Percentiles rank a stretch among this genome's conserved stretches.
Conservation (phyloP, 2,329 filamentous ascomycete genomes). For the Trichoderma brevicompactum region DNA sequence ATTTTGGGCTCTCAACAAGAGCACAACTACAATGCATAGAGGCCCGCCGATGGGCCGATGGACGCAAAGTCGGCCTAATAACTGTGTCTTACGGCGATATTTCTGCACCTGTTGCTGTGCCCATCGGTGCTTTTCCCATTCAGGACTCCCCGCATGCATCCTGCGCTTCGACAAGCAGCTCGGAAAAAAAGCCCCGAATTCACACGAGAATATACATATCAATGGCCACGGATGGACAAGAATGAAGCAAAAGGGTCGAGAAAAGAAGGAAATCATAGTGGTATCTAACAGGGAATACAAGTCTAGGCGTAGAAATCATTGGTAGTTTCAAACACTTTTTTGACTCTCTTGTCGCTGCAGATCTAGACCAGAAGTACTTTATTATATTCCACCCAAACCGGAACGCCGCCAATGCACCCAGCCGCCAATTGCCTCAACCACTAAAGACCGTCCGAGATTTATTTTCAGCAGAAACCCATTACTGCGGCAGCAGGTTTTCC, state of each 20-base stretch:
- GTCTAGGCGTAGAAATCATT: slow-evolving; percentile 22
- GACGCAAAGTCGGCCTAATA: slow-evolving; percentile 5
- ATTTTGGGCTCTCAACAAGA: not conserved
- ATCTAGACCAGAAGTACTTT: slow-evolving; percentile 44
- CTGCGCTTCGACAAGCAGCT: not conserved
- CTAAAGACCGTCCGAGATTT: slow-evolving; percentile 23
- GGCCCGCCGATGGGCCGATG: slow-evolving; percentile 6
- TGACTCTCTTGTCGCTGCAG: slow-evolving; percentile 40
- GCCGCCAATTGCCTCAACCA: slow-evolving; percentile 35
- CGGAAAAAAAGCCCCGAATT: slow-evolving; percentile 12
- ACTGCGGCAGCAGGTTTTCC: slow-evolving; percentile 66
- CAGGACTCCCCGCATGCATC: slow-evolving; percentile 8
- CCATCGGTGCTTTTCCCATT: slow-evolving; percentile 14
- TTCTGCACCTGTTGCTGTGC: not conserved
- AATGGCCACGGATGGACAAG: not conserved
- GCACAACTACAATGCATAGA: not conserved
- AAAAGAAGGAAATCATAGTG: slow-evolving; percentile 18
- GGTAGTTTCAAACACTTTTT: not conserved
- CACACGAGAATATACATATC: not conserved
- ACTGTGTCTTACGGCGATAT: not conserved
- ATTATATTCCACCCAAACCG: slow-evolving; percentile 47
- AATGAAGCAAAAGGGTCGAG: not conserved
- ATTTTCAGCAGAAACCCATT: slow-evolving; percentile 29
- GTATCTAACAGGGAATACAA: slow-evolving; percentile 27
- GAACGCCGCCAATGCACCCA: slow-evolving; percentile 50